Base-by-base conservation (phyloP, 129 eudicot species). In the Heracleum sosnowskyi region DNA sequence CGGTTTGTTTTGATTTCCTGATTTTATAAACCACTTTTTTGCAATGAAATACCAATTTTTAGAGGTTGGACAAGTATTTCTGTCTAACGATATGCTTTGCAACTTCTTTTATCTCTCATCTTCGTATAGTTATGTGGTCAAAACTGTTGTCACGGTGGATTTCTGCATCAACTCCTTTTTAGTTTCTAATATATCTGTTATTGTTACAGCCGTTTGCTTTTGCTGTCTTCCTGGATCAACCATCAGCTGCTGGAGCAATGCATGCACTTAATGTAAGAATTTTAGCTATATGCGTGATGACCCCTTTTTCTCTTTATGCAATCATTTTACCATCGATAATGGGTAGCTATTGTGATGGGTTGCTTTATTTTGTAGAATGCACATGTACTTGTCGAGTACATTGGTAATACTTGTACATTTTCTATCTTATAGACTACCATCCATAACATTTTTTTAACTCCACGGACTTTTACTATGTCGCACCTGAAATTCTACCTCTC, bases 171-270 rank as follows among this genome's bases (percentile, higher is more conserved):
- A 29, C 1, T 64, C 22, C 1, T 22, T 69, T 24, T 20, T 76
- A 69, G 78, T 36, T 72, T 73, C 74, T 83, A 76, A 83, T 42
- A 5, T 78, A 42, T 47, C 22, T 75, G 37, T 79, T 71, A 78
- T 49, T 73, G 69, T 78, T 81, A 76, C 91, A 96, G 97, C 97
- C 99, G 68, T 96, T 96, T 87, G 99, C 97, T 81, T 96, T 96
- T 86, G 99, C 97, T 18, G 90, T 91, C 47, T 96, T 96, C 75
- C 77, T 83, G 83, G 99, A 96, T 83, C 99, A 96, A 81, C 95
- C 79, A 66, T 92, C 97, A 69, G 97, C 99, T 35, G 78, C 90
- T 73, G 87, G 89, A 81, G 97, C 99, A 72, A 82, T 90, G 86
- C 97, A 96, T 64, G 90, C 90, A 13, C 62, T 92, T 28, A 92